Evolutionary conservation across 306 rosid species (phyloP), one percentile per base, ranked within the genome.

Genomic region (Medicago lupulina): DNA sequence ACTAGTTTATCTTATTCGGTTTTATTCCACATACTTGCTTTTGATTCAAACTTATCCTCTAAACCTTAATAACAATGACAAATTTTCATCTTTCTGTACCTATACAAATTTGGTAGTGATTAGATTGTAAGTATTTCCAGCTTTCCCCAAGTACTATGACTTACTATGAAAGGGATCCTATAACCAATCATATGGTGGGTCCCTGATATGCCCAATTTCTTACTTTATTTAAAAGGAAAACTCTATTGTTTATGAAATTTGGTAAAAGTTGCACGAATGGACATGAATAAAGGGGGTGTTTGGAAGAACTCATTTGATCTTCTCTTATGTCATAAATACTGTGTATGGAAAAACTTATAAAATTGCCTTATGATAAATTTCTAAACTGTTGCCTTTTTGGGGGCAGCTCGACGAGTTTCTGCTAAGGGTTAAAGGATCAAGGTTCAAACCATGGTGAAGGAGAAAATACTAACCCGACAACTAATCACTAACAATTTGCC

Each of bases 21-120:
- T 67, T 68, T 14, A 15, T 13, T 65, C 25, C 23, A 10, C 23
- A 62, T 8, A 39, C 43, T 21, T 34, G 54, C 71, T 21, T 16
- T 16, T 8, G 31, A 75, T 53, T 70, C 64, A 41, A 70, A 43
- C 66, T 5, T 68, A 55, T 36, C 71, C 31, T 59, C 34, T 70
- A 23, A 40, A 18, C 60, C 65, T 23, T 21, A 7, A 19, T 34
- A 34, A 46, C 13, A 13, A 6, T 5, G 34, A 55, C 19, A 53
- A 13, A 61, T 4, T 7, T 55, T 47, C 59, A 55, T 55, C 67
- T 39, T 21, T 47, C 13, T 77, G 63, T 31, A 14, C 81, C 70
- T 71, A 41, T 47, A 40, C 57, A 71, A 62, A 15, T 23, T 71
- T 50, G 54, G 40, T 38, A 34, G 6, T 68, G 11, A 16, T 23